Evolutionary conservation across 1,139 yeast genomes (phyloP).

Genomic region (Kodamaea derodonti): DNA sequence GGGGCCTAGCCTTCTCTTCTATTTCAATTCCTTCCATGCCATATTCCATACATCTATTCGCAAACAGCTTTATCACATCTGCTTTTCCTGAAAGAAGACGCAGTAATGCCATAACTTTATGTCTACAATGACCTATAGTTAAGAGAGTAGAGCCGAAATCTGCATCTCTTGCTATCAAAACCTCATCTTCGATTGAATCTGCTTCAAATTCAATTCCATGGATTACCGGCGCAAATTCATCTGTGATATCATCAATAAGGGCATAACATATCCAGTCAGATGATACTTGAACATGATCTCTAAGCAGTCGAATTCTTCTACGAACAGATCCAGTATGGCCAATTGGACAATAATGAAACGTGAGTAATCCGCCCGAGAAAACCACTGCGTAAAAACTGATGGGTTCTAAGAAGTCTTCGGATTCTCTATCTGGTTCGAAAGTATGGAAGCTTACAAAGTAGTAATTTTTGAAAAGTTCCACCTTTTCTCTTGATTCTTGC

Average conservation of each 20-base stretch:
- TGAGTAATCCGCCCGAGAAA: constrained; percentile 74
- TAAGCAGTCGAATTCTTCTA: constrained; percentile 83
- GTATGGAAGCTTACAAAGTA: constrained; percentile 83
- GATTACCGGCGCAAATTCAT: constrained; percentile 91
- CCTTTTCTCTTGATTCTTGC: constrained; percentile 85
- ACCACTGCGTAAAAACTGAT: constrained; percentile 86
- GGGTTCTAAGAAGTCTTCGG: constrained; percentile 82
- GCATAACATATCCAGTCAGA: constrained; percentile 96
- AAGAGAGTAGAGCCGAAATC: constrained; percentile 73
- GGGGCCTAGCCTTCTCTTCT: constrained; percentile 50
- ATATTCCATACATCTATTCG: constrained; percentile 87
- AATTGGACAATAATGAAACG: constrained; percentile 83
- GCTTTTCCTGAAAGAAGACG: constrained; percentile 90
- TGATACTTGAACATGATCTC: constrained; percentile 82
- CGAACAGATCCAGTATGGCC: constrained; percentile 83
- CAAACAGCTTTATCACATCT: constrained; percentile 95
- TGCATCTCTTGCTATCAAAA: constrained; percentile 31
- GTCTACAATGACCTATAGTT: constrained; percentile 82
- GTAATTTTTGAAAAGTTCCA: constrained; percentile 68
- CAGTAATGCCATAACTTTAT: constrained; percentile 90
- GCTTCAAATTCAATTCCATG: constrained; percentile 87
- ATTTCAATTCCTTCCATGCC: constrained; percentile 15
- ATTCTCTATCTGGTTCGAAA: constrained; percentile 69
- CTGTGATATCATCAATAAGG: constrained; percentile 88
- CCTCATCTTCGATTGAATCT: constrained; percentile 84